Percentiles rank a stretch among this genome's conserved stretches.
phyloP scores from a whole-genome alignment of 2,329 filamentous ascomycete species.

The Podosphaera aphanis region DNA sequence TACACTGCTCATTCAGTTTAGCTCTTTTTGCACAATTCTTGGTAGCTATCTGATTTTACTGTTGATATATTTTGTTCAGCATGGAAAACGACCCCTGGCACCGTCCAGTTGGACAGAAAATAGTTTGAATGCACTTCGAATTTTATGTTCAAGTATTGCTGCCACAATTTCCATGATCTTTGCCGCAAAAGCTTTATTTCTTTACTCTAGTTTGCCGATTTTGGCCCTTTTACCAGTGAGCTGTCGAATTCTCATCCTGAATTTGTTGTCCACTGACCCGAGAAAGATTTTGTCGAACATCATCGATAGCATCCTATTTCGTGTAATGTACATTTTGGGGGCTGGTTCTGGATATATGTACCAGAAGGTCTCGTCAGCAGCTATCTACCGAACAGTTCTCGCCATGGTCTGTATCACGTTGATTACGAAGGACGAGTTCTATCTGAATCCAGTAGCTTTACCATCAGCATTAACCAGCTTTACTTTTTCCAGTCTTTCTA shows the following conservation, averaged over 20 bases:
- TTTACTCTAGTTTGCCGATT: slow-evolving; percentile 10
- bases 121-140: slow-evolving; percentile 6
- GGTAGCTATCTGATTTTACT: slow-evolving; percentile 5
- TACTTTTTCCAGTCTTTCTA: slow-evolving; percentile 9
- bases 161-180: slow-evolving; percentile 8
- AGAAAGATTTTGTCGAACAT: slow-evolving; percentile 12
- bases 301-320: slow-evolving; percentile 10
- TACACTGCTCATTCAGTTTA: slow-evolving; percentile 9
- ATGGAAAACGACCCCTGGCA: slow-evolving; percentile 2
- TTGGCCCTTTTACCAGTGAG: slow-evolving; percentile 12
- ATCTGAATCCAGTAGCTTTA: slow-evolving; percentile 7
- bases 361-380: slow-evolving; percentile 4
- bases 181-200: slow-evolving; percentile 7
- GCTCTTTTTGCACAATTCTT: slow-evolving; percentile 7
- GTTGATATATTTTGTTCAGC: slow-evolving; percentile 3
- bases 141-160: slow-evolving; percentile 5
- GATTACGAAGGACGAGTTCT: slow-evolving; percentile 10
- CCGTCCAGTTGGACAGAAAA: slow-evolving; percentile 4
- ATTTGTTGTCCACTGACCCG: slow-evolving; percentile 2
- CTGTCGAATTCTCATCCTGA: neutral
- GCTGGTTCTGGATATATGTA: too few species aligned
- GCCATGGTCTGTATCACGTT: slow-evolving; percentile 3
- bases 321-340: slow-evolving; percentile 5
- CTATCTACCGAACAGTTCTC: slow-evolving; percentile 6
- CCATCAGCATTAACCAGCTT: slow-evolving; percentile 6